Evolutionary conservation across 2,329 filamentous ascomycete genomes (phyloP), one percentile per base, ranked within the genome.

Genomic region (Paracamarosporium sp.): DNA sequence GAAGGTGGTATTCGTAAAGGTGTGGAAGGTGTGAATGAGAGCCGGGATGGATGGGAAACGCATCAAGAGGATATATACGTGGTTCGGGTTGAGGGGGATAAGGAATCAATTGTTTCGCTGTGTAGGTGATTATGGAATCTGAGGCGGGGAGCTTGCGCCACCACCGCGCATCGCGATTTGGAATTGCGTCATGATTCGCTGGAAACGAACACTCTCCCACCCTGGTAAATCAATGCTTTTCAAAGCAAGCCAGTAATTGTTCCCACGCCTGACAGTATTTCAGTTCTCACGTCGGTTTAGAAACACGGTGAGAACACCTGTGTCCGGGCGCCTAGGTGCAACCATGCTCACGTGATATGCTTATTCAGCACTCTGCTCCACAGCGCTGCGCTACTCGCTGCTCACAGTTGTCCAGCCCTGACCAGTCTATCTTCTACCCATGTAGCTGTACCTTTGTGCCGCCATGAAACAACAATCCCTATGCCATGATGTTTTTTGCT

Each of bases 1-100:
- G 31, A 75, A 65, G 25, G 77, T 82, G 38, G 78, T 77, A 72
- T 82, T 84, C 45, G 80, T 74, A 72, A 82, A 60, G 11, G 72
- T 68, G 59, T 76, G 78, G 68, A 85, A 75, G 17, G 80, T 81
- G 67, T 81, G 80, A 57, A 84, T 67, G 66, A 84, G 64, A 50
- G 73, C 78, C 48, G 80, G 77, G 52, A 83, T 70, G 17, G 79
- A 79, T 56, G 79, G 79, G 57, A 83, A 72, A 72, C 82, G 82
- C 82, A 85, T 84, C 65, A 63, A 67, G 63, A 59, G 45, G 51
- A 35, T 33, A 24, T 57, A 60, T 61, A 56, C 44, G 36, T 56
- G 15, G 25, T 22, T 20, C 17, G 33, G 28, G 20, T 40, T 30
- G 51, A 54, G 27, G 48, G n/a, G 25, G 22, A 35, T 35, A 38